A percentile compares a stretch with the other conserved stretches of the same genome.
phyloP scores from a whole-genome alignment of 441 rosid species.

The Adansonia gregorii region DNA sequence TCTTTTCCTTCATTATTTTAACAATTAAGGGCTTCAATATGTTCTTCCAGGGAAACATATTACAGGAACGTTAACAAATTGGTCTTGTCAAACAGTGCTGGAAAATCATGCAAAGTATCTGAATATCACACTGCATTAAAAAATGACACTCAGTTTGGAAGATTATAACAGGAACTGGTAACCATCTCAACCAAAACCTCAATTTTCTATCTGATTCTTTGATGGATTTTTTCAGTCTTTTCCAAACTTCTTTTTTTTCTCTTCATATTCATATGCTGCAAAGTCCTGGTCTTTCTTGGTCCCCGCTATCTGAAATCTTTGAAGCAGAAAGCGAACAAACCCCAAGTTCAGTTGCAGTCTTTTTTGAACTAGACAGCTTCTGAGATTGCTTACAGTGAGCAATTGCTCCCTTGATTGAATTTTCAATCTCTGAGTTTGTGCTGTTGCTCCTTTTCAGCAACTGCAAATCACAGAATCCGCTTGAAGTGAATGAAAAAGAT shows the following conservation, averaged over 20 bases:
- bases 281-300: conserved; percentile 40
- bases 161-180: conserved; percentile 23
- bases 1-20: conserved; percentile 44
- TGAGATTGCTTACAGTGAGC: conserved; percentile 87
- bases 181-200: conserved; percentile 43
- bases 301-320: conserved; percentile 44
- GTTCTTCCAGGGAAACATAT: not conserved
- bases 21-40: not conserved
- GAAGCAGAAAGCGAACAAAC: conserved; percentile 47
- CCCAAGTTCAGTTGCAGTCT: conserved; percentile 43
- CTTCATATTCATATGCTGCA: conserved; percentile 36
- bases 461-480: conserved; percentile 52
- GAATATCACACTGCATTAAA: conserved; percentile 24
- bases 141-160: conserved; percentile 27
- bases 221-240: conserved; percentile 15
- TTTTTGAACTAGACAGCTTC: conserved; percentile 41
- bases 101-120: conserved; percentile 12
- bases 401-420: conserved; percentile 84
- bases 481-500: conserved; percentile 64
- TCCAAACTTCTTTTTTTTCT: not conserved
- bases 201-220: not conserved
- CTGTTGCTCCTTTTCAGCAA: conserved; percentile 70
- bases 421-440: conserved; percentile 62
- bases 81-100: conserved; percentile 1
- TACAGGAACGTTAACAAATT: conserved; percentile 12